Conservation (phyloP, 495 filamentous ascomycete species). For the Aspergillus coremiiformis region DNA sequence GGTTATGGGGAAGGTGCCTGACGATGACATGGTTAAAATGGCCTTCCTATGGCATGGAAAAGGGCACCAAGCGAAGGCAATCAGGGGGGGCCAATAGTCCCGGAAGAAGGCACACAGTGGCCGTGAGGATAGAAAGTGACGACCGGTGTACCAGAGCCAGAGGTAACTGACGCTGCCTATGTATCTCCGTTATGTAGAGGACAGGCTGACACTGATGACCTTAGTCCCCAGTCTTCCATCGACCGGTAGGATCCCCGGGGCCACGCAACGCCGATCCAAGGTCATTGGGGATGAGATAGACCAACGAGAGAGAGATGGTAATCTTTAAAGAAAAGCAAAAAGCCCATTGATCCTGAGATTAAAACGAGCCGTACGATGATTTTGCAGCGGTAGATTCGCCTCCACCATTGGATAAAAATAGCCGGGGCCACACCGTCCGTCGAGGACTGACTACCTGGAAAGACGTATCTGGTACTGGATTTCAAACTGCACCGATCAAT, state of each 20-base stretch:
- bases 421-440: background rate
- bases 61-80: background rate
- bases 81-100: background rate
- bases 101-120: background rate
- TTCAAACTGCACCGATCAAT: background rate
- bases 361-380: background rate
- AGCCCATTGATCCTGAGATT: background rate
- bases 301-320: background rate
- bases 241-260: background rate
- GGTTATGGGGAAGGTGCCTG: background rate
- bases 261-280: background rate
- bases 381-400: background rate
- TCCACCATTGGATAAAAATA: slow-evolving; percentile 1
- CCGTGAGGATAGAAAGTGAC: background rate
- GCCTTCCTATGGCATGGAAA: background rate
- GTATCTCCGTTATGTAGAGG: slow-evolving; percentile 1
- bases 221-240: background rate
- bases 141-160: background rate
- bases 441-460: background rate
- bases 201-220: background rate
- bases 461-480: background rate
- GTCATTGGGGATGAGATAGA: background rate
- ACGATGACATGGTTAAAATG: slow-evolving; percentile 4
- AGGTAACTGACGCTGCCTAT: background rate
- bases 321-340: background rate